A percentile compares a stretch with the other conserved stretches of the same genome.
These are phyloP conservation scores for Penicillium sp. DNA, from an alignment of 2,329 filamentous ascomycete genomes.

Conservation along the genomic window DNA sequence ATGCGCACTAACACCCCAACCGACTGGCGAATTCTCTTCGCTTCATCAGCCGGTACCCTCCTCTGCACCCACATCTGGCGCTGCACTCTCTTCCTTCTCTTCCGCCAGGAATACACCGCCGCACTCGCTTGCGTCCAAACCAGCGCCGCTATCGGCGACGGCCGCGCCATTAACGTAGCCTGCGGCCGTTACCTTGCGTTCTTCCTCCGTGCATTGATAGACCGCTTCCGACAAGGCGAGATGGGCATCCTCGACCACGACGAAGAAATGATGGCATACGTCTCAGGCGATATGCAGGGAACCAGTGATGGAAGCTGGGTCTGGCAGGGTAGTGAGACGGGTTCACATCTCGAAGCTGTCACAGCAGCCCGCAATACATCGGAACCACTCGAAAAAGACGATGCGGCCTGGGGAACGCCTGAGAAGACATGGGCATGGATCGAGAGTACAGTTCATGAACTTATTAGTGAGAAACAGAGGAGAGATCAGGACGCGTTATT, in stretches of 20 bases:
- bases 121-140: constrained; percentile 73
- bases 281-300: constrained; percentile 82
- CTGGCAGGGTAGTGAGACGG: constrained; percentile 66
- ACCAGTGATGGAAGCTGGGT: constrained; percentile 78
- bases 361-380: not conserved
- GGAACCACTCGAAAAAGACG: not conserved
- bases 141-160: constrained; percentile 68
- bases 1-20: constrained; percentile 46
- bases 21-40: constrained; percentile 59
- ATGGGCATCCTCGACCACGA: constrained; percentile 59
- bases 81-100: constrained; percentile 75
- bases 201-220: constrained; percentile 69
- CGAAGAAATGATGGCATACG: constrained; percentile 85
- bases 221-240: constrained; percentile 51
- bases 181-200: constrained; percentile 82
- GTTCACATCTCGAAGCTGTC: constrained; percentile 2
- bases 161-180: constrained; percentile 69
- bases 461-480: constrained; percentile 38
- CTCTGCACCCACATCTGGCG: constrained; percentile 85
- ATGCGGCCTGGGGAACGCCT: not conserved
- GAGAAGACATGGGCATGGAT: constrained; percentile 3
- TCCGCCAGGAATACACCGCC: constrained; percentile 70
- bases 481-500: constrained; percentile 14
- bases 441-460: constrained; percentile 2
- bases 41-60: constrained; percentile 69